These are phyloP conservation scores for Phyllosticta paracitricarpa DNA, from an alignment of 2,329 filamentous ascomycete species.

Conservation along the genomic window DNA sequence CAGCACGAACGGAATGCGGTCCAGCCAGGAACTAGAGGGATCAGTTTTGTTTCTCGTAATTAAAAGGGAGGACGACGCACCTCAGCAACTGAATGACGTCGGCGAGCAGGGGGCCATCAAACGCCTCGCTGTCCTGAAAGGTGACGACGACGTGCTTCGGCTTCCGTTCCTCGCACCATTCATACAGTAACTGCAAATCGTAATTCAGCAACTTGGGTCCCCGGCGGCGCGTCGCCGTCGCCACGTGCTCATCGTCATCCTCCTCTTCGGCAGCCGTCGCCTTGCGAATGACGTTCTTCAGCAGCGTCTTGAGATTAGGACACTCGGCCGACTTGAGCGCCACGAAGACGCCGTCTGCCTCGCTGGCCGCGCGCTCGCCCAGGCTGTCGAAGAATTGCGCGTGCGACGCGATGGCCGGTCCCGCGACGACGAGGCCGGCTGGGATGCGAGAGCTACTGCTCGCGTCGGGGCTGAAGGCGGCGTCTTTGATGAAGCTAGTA, in stretches of 20 bases:
- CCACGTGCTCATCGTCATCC: constrained; percentile 35
- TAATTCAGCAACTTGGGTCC: constrained; percentile 63
- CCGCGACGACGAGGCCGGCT: constrained; percentile 64
- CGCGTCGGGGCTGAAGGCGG: constrained; percentile 16
- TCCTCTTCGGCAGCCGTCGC: constrained; percentile 48
- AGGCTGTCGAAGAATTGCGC: constrained; percentile 55
- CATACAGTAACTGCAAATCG: constrained; percentile 61
- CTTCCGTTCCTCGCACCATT: constrained; percentile 45
- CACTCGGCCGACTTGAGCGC: constrained; percentile 60
- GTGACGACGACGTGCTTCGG: constrained; percentile 57
- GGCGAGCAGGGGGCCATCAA: constrained; percentile 61
- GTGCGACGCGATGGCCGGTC: constrained; percentile 68
- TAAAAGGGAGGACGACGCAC: constrained; percentile 33
- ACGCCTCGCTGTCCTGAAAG: constrained; percentile 74
- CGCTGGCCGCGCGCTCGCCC: constrained; percentile 12
- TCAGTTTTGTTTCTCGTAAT: constrained; percentile 15
- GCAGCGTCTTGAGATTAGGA: constrained; percentile 60
- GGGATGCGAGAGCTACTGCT: constrained; percentile 43
- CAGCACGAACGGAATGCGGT: constrained; percentile 66
- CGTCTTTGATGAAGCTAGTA: constrained; percentile 27
- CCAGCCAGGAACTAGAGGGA: constrained; percentile 50
- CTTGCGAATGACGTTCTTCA: constrained; percentile 65
- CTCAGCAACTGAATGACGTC: constrained; percentile 61
- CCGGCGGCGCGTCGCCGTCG: constrained; percentile 27
- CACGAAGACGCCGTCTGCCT: constrained; percentile 46